phyloP scores from a whole-genome alignment of 495 filamentous ascomycete species.

The Neurospora tetraspora region DNA sequence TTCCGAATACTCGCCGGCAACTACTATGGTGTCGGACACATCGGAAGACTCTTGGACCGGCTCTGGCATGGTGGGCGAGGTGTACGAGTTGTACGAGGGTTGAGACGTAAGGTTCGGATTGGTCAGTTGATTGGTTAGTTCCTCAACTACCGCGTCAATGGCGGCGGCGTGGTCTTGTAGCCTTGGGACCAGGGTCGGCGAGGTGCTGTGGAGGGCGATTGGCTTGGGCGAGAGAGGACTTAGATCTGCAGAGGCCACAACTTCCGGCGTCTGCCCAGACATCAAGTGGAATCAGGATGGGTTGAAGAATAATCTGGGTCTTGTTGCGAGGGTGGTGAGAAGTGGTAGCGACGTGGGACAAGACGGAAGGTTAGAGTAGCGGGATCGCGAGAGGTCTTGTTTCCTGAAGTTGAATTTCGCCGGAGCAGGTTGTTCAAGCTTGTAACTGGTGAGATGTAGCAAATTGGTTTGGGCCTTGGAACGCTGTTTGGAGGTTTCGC shows the following conservation, averaged over 20 bases:
- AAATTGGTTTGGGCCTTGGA: neutral
- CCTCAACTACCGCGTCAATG: slow-evolving; percentile 3
- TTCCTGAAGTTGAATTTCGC: neutral
- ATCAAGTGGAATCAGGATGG: slow-evolving; percentile 13
- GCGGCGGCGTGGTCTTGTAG: slow-evolving; percentile 28
- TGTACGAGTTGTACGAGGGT: neutral
- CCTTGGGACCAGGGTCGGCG: slow-evolving; percentile 25
- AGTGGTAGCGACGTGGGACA: neutral
- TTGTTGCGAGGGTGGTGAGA: neutral
- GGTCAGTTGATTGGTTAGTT: neutral
- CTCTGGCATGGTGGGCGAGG: slow-evolving; percentile 6
- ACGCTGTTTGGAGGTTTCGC: neutral
- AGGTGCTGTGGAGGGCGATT: slow-evolving; percentile 20
- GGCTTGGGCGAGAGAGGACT: slow-evolving; percentile 21
- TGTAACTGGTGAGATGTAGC: neutral
- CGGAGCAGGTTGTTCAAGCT: neutral
- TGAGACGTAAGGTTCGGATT: neutral
- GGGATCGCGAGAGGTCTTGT: neutral
- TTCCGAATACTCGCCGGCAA: slow-evolving; percentile 19
- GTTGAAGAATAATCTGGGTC: neutral
- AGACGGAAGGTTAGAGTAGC: neutral
- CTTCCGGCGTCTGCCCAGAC: slow-evolving; percentile 23
- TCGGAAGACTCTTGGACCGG: slow-evolving; percentile 4
- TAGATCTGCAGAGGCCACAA: slow-evolving; percentile 29
- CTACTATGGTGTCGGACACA: slow-evolving; percentile 22